Percentiles rank a stretch among this genome's conserved stretches.
Evolutionary conservation across 441 rosid genomes (phyloP).

Genomic region (Euphorbia celastroides): DNA sequence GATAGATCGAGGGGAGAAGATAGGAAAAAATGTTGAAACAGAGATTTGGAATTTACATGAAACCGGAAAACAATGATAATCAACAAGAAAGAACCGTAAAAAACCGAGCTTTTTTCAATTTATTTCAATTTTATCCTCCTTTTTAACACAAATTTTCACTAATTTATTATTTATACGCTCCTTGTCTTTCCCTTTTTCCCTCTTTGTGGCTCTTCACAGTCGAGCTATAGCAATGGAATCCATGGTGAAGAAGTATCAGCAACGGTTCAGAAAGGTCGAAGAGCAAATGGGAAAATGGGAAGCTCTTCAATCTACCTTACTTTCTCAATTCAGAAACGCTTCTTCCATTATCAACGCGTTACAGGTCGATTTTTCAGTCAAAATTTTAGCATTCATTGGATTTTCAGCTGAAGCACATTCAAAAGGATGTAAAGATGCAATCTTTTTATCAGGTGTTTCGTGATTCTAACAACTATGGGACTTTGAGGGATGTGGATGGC

Average conservation of each 20-base stretch:
- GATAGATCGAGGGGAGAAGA: slow-evolving; percentile 9
- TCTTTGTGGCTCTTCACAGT: not conserved
- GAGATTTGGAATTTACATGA: not conserved
- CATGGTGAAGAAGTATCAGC: slow-evolving; percentile 60
- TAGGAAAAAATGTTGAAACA: not conserved
- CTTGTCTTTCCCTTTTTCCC: not conserved
- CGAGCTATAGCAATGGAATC: slow-evolving; percentile 43
- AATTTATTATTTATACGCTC: not conserved
- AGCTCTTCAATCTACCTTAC: slow-evolving; percentile 48
- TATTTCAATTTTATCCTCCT: too few species aligned
- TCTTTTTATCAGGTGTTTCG: slow-evolving; percentile 31
- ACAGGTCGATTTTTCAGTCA: slow-evolving; percentile 31
- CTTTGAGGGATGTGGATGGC: slow-evolving; percentile 44
- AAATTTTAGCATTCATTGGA: not conserved
- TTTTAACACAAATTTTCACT: not conserved
- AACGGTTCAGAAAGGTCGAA: slow-evolving; percentile 46
- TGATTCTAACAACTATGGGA: slow-evolving; percentile 45
- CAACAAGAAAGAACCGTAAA: too few species aligned
- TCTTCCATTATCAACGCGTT: slow-evolving; percentile 63
- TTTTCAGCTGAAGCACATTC: not conserved
- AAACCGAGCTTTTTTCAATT: too few species aligned
- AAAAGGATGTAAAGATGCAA: not conserved
- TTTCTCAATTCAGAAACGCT: slow-evolving; percentile 55
- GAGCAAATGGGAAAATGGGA: slow-evolving; percentile 70
- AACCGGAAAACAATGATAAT: not conserved